Conservation (phyloP, 495 filamentous ascomycete species). For the Parathielavia appendiculata region DNA sequence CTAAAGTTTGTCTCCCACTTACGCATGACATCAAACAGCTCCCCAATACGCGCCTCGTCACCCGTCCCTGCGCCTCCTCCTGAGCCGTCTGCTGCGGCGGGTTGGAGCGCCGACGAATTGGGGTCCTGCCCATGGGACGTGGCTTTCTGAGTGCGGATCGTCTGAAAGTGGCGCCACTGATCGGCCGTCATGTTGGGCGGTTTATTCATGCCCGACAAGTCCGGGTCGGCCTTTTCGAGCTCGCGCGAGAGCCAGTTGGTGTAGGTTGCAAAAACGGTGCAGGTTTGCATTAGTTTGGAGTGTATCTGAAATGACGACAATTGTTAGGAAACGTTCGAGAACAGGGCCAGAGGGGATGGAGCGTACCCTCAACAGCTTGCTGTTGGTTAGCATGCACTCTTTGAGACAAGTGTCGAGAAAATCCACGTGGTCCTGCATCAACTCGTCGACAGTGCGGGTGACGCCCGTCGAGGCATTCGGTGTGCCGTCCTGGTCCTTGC, state of each 20-base stretch:
- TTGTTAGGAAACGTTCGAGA: background rate
- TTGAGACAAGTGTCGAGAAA: constrained; percentile 96
- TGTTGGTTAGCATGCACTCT: constrained; percentile 98
- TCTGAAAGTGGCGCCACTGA: constrained; percentile 48
- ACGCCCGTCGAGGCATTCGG: constrained; percentile 22
- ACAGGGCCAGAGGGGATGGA: background rate
- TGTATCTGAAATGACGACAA: constrained; percentile 61
- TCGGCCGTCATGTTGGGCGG: constrained; percentile 50
- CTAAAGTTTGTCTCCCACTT: constrained; percentile 92
- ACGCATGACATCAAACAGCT: constrained; percentile 75
- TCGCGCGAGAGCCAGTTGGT: constrained; percentile 73
- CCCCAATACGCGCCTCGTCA: constrained; percentile 52
- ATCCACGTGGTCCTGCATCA: constrained; percentile 99
- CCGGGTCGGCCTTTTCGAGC: constrained; percentile 70
- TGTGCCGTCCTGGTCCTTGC: constrained; percentile 37
- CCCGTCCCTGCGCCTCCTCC: constrained; percentile 1
- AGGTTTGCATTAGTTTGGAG: constrained; percentile 88
- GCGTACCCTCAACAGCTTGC: constrained; percentile 80
- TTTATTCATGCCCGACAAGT: constrained; percentile 52
- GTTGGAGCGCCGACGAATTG: constrained; percentile 4
- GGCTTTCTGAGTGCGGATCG: constrained; percentile 32
- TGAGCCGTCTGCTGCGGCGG: background rate
- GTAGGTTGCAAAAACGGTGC: constrained; percentile 85
- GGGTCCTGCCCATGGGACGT: constrained; percentile 8
- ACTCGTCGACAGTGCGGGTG: constrained; percentile 89